phyloP scores from a whole-genome alignment of 176 grass and related monocot species.

The Aegilops longissima region DNA sequence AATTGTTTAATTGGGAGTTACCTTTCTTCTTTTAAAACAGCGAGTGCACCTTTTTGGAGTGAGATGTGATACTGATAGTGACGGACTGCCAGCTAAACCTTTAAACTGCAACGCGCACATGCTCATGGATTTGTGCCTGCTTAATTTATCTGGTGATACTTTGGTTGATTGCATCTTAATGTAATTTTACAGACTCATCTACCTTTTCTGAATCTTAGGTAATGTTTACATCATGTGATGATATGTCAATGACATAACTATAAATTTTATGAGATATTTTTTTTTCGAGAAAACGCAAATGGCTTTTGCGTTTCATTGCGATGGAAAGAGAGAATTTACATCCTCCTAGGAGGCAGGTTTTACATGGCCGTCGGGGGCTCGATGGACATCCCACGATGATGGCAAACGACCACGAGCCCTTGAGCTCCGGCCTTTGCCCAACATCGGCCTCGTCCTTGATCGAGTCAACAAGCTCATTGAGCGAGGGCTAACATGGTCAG shows the following conservation, averaged over 20 bases:
- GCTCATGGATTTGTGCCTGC: not conserved
- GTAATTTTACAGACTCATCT: not conserved
- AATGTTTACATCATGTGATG: constrained; percentile 1
- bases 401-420: no score
- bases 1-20: not conserved
- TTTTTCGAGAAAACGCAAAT: no score
- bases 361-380: no score
- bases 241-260: constrained; percentile 1
- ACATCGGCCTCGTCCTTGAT: no score
- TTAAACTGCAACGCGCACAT: not conserved
- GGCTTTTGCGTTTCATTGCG: no score
- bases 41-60: not conserved
- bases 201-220: constrained; percentile 1
- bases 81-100: not conserved
- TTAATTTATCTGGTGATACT: not conserved
- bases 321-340: no score
- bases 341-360: no score
- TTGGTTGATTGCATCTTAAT: not conserved
- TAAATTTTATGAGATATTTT: not conserved
- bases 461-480: no score
- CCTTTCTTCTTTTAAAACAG: not conserved
- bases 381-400: no score
- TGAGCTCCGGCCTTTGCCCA: no score
- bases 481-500: no score
- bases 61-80: not conserved